Percentiles rank a stretch among this genome's conserved stretches.
Conservation (phyloP, 2,329 filamentous ascomycete genomes). For the Sporothrix protearum region DNA sequence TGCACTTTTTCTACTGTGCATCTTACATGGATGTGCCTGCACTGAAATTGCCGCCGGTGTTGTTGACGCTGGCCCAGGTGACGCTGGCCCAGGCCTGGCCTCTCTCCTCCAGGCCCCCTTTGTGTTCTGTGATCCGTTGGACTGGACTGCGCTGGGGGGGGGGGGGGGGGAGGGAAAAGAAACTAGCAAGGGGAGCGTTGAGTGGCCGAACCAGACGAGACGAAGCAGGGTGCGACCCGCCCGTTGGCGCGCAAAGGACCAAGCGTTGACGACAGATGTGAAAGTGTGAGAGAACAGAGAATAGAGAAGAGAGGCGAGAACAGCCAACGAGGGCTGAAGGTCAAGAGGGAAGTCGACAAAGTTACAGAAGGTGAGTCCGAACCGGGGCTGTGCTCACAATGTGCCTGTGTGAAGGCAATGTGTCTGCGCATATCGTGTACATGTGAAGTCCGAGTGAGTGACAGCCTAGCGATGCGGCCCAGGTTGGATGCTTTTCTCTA, state of each 20-base stretch:
- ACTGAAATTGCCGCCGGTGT: constrained; percentile 18
- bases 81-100: background rate
- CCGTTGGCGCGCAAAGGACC: constrained; percentile 18
- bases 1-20: no score
- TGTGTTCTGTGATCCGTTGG: constrained; percentile 16
- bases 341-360: background rate
- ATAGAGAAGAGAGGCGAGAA: background rate
- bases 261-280: background rate
- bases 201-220: background rate
- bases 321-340: background rate
- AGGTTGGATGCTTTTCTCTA: no score
- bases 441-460: no score
- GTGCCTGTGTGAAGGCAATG: background rate
- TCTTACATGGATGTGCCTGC: background rate
- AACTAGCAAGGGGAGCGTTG: constrained; percentile 18
- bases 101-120: background rate
- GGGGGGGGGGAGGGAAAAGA: background rate
- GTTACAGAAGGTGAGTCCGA: background rate
- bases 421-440: no score
- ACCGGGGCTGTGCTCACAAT: background rate
- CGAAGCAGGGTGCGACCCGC: background rate
- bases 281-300: background rate
- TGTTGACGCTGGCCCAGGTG: background rate
- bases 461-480: no score
- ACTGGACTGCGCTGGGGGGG: constrained; percentile 10